Conservation (phyloP, 345 rosid species). For the Lenwebbia sp. region DNA sequence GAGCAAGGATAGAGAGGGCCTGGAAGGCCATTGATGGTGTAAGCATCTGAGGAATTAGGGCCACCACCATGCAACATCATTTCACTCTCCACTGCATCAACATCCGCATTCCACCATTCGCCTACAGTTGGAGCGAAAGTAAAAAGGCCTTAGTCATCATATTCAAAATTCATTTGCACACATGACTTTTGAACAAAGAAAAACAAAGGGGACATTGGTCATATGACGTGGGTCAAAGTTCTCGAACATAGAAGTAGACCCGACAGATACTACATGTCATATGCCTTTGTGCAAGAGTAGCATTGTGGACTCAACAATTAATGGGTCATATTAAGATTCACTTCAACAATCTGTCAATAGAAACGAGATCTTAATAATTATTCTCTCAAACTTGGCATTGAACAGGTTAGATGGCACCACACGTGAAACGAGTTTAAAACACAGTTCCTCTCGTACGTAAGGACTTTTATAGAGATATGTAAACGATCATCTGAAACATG, state of each 20-base stretch:
- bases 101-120: constrained; percentile 64
- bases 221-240: not conserved
- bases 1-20: constrained; percentile 69
- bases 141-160: not conserved
- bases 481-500: not conserved
- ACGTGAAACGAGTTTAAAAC: not conserved
- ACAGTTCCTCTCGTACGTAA: not conserved
- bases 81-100: constrained; percentile 30
- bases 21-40: constrained; percentile 58
- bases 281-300: not conserved
- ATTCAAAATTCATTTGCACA: not conserved
- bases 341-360: not conserved
- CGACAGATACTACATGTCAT: not conserved
- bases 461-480: too few species aligned
- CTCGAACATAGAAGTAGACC: not conserved
- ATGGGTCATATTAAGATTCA: not conserved
- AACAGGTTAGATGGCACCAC: not conserved
- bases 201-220: not conserved
- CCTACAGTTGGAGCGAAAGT: constrained; percentile 11
- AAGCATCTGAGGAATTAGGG: constrained; percentile 37
- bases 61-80: constrained; percentile 37
- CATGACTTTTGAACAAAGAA: not conserved
- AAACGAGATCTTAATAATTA: not conserved
- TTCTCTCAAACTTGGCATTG: not conserved
- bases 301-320: not conserved